Evolutionary conservation across 2,329 filamentous ascomycete genomes (phyloP), one percentile per base, ranked within the genome.

Genomic region (Venturia oleaginea): DNA sequence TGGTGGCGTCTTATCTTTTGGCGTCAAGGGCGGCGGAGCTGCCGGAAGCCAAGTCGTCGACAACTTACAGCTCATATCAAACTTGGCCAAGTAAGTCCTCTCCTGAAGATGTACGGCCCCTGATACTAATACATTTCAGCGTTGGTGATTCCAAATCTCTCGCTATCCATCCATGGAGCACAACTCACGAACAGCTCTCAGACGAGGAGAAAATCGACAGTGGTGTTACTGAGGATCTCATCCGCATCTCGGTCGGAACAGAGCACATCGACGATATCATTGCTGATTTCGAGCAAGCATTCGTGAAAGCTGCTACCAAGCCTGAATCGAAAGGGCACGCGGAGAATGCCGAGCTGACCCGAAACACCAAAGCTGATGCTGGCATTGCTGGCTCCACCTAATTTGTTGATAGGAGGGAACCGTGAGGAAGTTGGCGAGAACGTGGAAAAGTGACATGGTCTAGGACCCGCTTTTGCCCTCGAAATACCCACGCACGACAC

Each of bases 221-320:
- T 27, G 93, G 93, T 70, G 91, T 94, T 13, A 94, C 91, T 19
- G 87, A 91, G 83, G 93, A 96, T 72, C 86, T 92, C 46, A 96
- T 97, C 76, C 90, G 93, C 67, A 94, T 97, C 72, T 97, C 92
- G 0, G 92, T 97, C 66, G 93, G 93, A 62, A 96, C 89, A 0
- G 93, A 97, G 79, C 92, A 97, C 76, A 96, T 97, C 74, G 92
- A 96, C 79, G 93, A 97, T 73, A 97, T 97, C 71, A 94, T 96
- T 72, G 89, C 87, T 70, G 93, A 97, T 77, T 97, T 97, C 74
- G 88, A 93, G 76, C 92, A 96, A 80, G 90, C 90, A 0, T 95
- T 97, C 77, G 83, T 85, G 73, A 82, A 84, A 32, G 73, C 78
- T 7, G 76, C 76, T 0, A 80, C 78, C 11, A 79, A 79, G 72